Percentiles rank a stretch among this genome's conserved stretches.
Conservation (phyloP, 345 rosid species). For the Litchi chinensis region DNA sequence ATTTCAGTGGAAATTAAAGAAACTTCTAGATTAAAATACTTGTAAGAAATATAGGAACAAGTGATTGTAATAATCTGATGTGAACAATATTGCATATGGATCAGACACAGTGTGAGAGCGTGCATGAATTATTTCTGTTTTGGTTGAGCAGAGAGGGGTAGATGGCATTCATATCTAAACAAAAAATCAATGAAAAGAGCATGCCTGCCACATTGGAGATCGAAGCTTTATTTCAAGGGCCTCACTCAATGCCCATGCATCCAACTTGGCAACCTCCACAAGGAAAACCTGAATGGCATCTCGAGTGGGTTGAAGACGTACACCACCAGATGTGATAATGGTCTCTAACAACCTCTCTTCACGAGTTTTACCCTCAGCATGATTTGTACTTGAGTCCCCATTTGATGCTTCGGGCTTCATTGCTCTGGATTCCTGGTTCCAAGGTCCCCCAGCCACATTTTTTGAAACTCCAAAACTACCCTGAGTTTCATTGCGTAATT, state of each 20-base stretch:
- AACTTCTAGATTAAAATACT: neutral
- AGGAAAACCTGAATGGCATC: conserved; percentile 89
- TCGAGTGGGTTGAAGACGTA: conserved; percentile 93
- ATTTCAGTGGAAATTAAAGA: neutral
- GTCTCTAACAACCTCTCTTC: conserved; percentile 93
- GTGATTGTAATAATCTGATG: neutral
- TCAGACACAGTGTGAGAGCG: conserved; percentile 14
- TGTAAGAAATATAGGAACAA: neutral
- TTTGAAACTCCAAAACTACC: conserved; percentile 49
- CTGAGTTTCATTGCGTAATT: conserved; percentile 49
- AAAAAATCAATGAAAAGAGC: conserved; percentile 13
- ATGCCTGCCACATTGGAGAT: conserved; percentile 93
- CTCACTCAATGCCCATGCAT: conserved; percentile 66
- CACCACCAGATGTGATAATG: conserved; percentile 90
- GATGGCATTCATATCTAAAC: conserved; percentile 10
- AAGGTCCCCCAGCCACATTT: conserved; percentile 53
- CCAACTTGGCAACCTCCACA: conserved; percentile 83
- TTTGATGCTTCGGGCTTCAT: conserved; percentile 33
- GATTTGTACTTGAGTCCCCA: conserved; percentile 56
- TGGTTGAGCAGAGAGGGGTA: neutral
- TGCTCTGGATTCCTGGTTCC: conserved; percentile 58
- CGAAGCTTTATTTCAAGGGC: conserved; percentile 88
- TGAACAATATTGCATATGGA: neutral
- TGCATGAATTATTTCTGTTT: neutral
- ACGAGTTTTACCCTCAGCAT: conserved; percentile 62